Evolutionary conservation across 306 rosid species (phyloP).

Genomic region (Begonia loranthoides): DNA sequence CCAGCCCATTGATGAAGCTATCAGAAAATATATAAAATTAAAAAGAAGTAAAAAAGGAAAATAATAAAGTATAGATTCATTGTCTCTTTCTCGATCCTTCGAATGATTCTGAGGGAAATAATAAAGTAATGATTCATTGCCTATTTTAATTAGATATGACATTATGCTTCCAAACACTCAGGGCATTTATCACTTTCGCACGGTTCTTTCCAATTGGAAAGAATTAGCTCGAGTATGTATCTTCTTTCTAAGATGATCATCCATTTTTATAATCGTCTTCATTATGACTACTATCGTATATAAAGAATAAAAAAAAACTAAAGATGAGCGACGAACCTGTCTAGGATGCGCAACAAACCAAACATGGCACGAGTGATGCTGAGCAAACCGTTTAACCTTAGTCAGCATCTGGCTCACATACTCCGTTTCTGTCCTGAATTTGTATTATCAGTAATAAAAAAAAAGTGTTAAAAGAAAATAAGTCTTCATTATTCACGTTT

Average conservation of each 20-base stretch:
- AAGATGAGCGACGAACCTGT: slow-evolving; percentile 43
- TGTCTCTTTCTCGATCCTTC: too few species aligned
- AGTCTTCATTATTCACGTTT: too few species aligned
- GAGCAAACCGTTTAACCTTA: slow-evolving; percentile 81
- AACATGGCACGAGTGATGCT: slow-evolving; percentile 88
- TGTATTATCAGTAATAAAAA: too few species aligned
- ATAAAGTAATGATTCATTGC: background rate
- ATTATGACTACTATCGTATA: too few species aligned
- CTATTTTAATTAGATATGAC: too few species aligned
- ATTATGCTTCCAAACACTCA: too few species aligned
- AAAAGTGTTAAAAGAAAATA: background rate
- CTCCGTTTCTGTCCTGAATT: slow-evolving; percentile 81
- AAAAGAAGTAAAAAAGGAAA: background rate
- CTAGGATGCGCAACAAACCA: slow-evolving; percentile 98
- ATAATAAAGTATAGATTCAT: background rate
- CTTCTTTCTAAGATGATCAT: too few species aligned
- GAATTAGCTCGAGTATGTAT: too few species aligned
- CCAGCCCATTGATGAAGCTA: slow-evolving; percentile 82
- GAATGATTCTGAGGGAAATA: background rate
- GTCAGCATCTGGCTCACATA: slow-evolving; percentile 96
- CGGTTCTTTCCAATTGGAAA: too few species aligned
- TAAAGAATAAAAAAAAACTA: background rate
- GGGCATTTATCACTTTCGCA: too few species aligned
- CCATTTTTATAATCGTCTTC: too few species aligned
- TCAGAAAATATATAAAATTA: slow-evolving; percentile 12